Evolutionary conservation across 164 flowering plant genomes (phyloP), one percentile per base, ranked within the genome.

Genomic region (Nymphaea thermarum): DNA sequence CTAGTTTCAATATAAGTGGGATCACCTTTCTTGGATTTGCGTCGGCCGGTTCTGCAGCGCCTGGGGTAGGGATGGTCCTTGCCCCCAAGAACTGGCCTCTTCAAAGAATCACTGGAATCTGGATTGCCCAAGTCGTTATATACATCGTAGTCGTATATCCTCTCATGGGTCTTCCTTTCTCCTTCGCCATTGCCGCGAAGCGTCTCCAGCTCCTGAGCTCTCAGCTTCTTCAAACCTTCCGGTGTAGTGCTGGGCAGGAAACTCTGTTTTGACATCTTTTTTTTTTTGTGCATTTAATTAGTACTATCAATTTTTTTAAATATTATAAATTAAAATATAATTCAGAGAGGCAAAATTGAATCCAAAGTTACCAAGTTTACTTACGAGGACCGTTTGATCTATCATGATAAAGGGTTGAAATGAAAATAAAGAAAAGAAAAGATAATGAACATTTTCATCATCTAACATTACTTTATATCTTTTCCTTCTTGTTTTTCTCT

Each of bases 51-150:
- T 43, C 89, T 63, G 72, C 94, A 81, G 18, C 94, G 89, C 44
- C 94, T 73, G 0, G 94, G 94, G 60, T 86, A 86, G 2, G 94
- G 89, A 16, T 62, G 69, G 1, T 79, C 47, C 15, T 76, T 71
- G 60, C 88, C 84, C 7, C 94, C 94, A 0, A 88, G 75, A 1
- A 83, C 85, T 0, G 91, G 91, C 44, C 94, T 66, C 4, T 17
- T 25, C 3, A 68, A 25, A 2, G 79, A 77, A 0, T 11, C 51
- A 4, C 71, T 65, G 0, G 4, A 53, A 43, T 85, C 88, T 1
- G 94, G 91, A 43, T 85, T 68, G 0, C 94, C 94, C 4, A 86
- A 61, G 44, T 88, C 94, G 43, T 86, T 82, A 70, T 87, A 87
- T 2, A 71, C 73, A 57, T 84, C 93, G 42, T 87, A 87, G 41